Conservation (phyloP, 352 stramenopile genomes). For the Pythium vanterpoolii region DNA sequence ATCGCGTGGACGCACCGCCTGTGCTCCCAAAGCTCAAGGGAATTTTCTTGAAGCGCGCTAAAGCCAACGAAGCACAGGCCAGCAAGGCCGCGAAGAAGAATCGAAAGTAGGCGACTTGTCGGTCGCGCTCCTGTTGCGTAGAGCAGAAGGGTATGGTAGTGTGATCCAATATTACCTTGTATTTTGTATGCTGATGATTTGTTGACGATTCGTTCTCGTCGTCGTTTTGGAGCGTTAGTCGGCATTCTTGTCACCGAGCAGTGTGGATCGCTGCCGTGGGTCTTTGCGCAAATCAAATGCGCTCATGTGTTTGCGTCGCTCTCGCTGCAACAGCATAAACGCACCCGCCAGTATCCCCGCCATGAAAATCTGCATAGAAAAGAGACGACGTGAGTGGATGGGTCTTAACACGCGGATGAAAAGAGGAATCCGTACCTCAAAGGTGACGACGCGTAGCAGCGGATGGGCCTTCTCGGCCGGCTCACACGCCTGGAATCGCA, state of each 20-base stretch:
- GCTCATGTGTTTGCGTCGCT: slow-evolving; percentile 77
- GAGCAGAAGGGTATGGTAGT: no score
- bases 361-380: slow-evolving; percentile 47
- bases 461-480: slow-evolving; percentile 35
- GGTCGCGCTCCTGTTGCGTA: no score
- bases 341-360: slow-evolving; percentile 35
- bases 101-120: slow-evolving; percentile 7
- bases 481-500: slow-evolving; percentile 54
- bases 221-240: slow-evolving; percentile 26
- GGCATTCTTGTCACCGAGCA: slow-evolving; percentile 38
- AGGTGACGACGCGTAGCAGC: slow-evolving; percentile 51
- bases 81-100: slow-evolving; percentile 9
- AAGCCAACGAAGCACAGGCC: slow-evolving; percentile 32
- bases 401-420: background rate
- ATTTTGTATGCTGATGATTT: no score
- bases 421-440: slow-evolving; percentile 44
- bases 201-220: no score
- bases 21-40: slow-evolving; percentile 79
- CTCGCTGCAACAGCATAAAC: slow-evolving; percentile 45
- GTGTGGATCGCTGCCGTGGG: slow-evolving; percentile 41
- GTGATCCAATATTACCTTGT: no score
- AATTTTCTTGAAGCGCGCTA: slow-evolving; percentile 78
- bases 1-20: slow-evolving; percentile 76
- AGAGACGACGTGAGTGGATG: background rate
- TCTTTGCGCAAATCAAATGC: slow-evolving; percentile 76